Evolutionary conservation across 2,329 filamentous ascomycete genomes (phyloP), one percentile per base, ranked within the genome.

Genomic region (Fusarium verrucosum): DNA sequence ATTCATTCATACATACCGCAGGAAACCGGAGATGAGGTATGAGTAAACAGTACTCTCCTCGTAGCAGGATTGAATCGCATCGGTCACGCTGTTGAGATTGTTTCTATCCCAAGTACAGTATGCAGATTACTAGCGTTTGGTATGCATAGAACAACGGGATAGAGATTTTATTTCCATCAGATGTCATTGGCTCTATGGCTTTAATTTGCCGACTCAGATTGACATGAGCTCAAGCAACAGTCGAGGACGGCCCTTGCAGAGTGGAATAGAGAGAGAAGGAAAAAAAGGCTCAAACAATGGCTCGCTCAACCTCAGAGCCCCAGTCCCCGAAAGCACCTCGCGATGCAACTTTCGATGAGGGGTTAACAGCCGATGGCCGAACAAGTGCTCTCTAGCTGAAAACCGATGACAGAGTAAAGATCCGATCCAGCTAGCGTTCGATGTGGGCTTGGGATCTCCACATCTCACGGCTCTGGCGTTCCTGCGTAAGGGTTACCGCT

Each of bases 401-500:
- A 59, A 28, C 50, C 69, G 69, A 71, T 71, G 50, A 35, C 60
- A 66, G 50, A 65, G 63, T 50, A 71, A 72, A 72, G 69, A 66
- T 66, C 58, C 69, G 69, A 71, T 71, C 69, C 67, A 57, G 52
- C 69, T 69, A 66, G 63, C 42, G 62, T 60, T 52, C 54, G 35
- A 47, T 57, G 69, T 69, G 69, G 69, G 49, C 43, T 70, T 32
- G 36, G 41, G 10, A 50, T 56, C 62, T 70, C 69, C 69, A 69
- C 65, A 58, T 63, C 63, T 60, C 68, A 70, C 62, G 60, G 46
- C 58, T 53, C 61, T 61, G 65, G 68, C 69, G 69, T 71, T 71
- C 69, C 69, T 71, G 69, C 69, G 69, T 71, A 72, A 71, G 69
- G 69, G 69, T 68, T 64, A 72, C 67, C 65, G 69, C 60, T 71